phyloP scores from a whole-genome alignment of 139 green algal genomes.

The Dunaliella primolecta region DNA sequence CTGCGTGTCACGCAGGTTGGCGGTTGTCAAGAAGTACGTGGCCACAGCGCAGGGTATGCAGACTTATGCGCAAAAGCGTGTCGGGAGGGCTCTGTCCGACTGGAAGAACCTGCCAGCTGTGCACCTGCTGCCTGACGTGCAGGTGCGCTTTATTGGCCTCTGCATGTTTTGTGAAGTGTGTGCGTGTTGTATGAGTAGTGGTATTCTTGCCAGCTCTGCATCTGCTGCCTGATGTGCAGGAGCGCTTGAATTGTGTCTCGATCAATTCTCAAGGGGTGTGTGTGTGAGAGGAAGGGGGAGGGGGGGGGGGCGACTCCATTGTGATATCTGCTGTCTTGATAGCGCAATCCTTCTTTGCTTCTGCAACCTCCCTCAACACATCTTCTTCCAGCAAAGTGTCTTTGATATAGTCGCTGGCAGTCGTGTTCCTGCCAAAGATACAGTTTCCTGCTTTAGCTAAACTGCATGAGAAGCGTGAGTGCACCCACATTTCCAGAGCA shows the following conservation, averaged over 20 bases:
- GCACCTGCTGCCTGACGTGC: not conserved
- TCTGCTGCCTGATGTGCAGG: not conserved
- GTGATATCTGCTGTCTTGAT: not conserved
- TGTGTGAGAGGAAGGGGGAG: not conserved
- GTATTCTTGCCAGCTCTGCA: no score
- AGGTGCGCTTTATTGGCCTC: no score
- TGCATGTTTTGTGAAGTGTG: not conserved
- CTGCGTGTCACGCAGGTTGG: not conserved
- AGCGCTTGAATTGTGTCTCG: not conserved
- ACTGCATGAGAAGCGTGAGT: no score
- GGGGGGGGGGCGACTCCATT: not conserved
- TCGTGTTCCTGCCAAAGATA: no score
- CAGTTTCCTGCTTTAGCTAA: no score
- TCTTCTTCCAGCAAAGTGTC: no score
- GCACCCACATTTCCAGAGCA: no score
- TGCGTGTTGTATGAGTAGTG: not conserved
- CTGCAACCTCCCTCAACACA: no score
- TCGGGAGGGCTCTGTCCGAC: not conserved
- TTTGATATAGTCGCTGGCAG: no score
- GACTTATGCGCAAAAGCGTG: not conserved
- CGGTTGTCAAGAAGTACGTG: not conserved
- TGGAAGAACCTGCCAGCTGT: not conserved
- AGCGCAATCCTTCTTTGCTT: no score
- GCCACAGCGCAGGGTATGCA: not conserved
- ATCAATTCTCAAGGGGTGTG: not conserved